A percentile compares a stretch with the other conserved stretches of the same genome.
phyloP scores from a whole-genome alignment of 2,329 filamentous ascomycete species.

The Penicillium sp. region DNA sequence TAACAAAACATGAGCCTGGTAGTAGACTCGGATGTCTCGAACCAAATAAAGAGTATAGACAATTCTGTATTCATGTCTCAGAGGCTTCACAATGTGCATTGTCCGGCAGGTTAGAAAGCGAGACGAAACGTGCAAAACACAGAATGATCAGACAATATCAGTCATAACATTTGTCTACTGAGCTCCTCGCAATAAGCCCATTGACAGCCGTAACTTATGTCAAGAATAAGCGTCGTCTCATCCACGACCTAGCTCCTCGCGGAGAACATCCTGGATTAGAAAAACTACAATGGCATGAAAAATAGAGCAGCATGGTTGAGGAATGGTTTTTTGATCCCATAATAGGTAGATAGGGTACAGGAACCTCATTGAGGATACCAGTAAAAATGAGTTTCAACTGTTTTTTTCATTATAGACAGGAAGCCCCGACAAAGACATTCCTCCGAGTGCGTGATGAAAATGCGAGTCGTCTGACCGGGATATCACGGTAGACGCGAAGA shows the following conservation, averaged over 20 bases:
- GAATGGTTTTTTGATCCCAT: constrained; percentile 2
- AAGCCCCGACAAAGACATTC: constrained; percentile 33
- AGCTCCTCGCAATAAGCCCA: background rate
- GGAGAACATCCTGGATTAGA: background rate
- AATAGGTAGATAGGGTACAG: constrained; percentile 4
- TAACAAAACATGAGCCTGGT: background rate
- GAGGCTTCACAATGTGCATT: background rate
- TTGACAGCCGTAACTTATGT: background rate
- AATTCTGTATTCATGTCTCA: background rate
- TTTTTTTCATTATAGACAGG: constrained; percentile 38
- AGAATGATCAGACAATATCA: background rate
- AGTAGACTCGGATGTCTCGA: background rate
- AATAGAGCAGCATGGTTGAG: background rate
- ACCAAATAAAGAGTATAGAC: background rate
- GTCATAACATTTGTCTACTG: background rate
- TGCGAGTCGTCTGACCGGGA: constrained; percentile 32
- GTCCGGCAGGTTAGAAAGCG: background rate
- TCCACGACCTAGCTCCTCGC: no score
- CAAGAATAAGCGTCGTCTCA: no score
- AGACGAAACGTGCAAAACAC: background rate
- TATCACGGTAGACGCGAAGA: constrained; percentile 30
- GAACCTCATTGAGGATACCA: constrained; percentile 12
- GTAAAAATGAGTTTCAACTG: constrained; percentile 38
- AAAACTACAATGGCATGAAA: background rate
- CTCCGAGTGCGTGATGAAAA: constrained; percentile 27